Conservation (phyloP, 257 asterid species). For the Forsythia viridissima region DNA sequence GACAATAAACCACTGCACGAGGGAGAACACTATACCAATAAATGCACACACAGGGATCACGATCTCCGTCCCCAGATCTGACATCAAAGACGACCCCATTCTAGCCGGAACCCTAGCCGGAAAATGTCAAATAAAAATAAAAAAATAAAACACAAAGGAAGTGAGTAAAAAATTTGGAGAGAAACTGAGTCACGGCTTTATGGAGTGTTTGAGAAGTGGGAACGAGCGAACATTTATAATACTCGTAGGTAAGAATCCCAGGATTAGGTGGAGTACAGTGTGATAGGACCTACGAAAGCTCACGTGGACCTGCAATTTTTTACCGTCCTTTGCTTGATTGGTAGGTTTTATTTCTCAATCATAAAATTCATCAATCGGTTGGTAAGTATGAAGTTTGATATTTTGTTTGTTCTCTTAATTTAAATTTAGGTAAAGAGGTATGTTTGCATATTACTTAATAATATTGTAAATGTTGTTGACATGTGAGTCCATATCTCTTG, state of each 20-base stretch:
- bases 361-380: background rate
- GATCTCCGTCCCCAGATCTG: constrained; percentile 74
- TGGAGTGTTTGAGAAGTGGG: constrained; percentile 11
- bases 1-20: constrained; percentile 71
- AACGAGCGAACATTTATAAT: constrained; percentile 31
- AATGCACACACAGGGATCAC: constrained; percentile 74
- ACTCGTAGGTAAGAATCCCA: constrained; percentile 6
- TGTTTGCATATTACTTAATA: too few species aligned
- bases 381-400: too few species aligned
- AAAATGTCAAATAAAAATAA: background rate
- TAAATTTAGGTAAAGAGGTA: too few species aligned
- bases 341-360: background rate
- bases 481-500: background rate
- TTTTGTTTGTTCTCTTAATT: too few species aligned
- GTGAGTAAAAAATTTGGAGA: background rate
- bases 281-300: constrained; percentile 14
- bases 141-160: background rate
- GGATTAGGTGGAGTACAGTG: constrained; percentile 26
- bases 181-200: constrained; percentile 17
- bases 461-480: background rate
- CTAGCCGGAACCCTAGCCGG: constrained; percentile 26
- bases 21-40: constrained; percentile 69
- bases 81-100: constrained; percentile 54
- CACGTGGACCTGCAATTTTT: background rate
- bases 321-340: background rate